Percentiles rank a stretch among this genome's conserved stretches.
phyloP scores from a whole-genome alignment of 352 stramenopile species.

The Pythium rishiriense region DNA sequence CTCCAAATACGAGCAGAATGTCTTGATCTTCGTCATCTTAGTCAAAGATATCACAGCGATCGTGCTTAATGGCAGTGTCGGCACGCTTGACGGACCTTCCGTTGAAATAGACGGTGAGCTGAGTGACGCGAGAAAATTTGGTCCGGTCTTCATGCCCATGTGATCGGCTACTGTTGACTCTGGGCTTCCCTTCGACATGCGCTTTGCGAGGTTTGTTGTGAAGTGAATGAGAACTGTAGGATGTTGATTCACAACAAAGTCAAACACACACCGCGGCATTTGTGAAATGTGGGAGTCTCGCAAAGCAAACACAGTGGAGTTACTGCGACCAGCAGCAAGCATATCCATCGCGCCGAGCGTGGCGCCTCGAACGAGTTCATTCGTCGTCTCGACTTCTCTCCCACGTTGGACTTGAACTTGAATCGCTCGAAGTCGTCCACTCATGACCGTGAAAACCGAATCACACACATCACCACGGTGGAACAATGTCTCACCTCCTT shows the following conservation, averaged over 20 bases:
- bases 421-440: conserved; percentile 69
- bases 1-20: conserved; percentile 72
- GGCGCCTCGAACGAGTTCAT: conserved; percentile 76
- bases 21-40: conserved; percentile 70
- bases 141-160: conserved; percentile 34
- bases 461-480: conserved; percentile 74
- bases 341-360: conserved; percentile 85
- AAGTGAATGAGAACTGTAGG: conserved; percentile 79
- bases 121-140: conserved; percentile 63
- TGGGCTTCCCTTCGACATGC: conserved; percentile 46
- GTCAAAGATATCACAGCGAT: conserved; percentile 80
- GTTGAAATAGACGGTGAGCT: conserved; percentile 30
- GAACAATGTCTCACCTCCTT: conserved; percentile 80
- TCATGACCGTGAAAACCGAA: conserved; percentile 83
- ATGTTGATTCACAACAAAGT: conserved; percentile 73
- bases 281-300: conserved; percentile 87
- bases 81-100: conserved; percentile 27
- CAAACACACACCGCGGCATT: conserved; percentile 85
- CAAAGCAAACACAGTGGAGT: conserved; percentile 84
- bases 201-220: conserved; percentile 70
- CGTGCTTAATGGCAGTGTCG: conserved; percentile 58
- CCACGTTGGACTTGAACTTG: conserved; percentile 62
- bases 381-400: conserved; percentile 73
- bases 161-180: conserved; percentile 39
- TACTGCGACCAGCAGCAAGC: conserved; percentile 66